Conservation (phyloP, 2,329 filamentous ascomycete genomes). For the Dendrostoma leiphaemia region DNA sequence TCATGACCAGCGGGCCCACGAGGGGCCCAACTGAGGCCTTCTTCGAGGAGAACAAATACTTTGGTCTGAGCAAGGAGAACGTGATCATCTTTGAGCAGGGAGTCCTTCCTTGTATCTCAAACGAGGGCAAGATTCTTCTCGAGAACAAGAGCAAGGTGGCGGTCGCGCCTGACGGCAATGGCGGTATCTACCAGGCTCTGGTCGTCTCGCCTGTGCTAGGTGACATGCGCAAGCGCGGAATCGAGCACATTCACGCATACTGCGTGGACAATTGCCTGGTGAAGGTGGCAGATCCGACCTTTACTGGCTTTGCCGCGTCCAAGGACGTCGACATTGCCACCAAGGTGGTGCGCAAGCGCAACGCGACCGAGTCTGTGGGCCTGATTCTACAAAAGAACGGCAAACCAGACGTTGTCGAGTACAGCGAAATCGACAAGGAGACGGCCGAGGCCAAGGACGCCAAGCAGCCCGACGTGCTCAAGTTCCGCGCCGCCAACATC, state of each 20-base stretch:
- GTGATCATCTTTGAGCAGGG: conserved; percentile 95
- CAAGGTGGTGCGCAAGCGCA: conserved; percentile 98
- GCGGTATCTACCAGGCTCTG: conserved; percentile 92
- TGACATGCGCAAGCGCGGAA: conserved; percentile 85
- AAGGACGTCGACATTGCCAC: conserved; percentile 94
- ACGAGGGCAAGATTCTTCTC: conserved; percentile 94
- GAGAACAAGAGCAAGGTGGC: conserved; percentile 89
- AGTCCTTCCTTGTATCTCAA: conserved; percentile 93
- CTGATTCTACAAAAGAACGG: conserved; percentile 94
- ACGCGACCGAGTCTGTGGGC: conserved; percentile 92
- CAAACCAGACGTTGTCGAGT: conserved; percentile 95
- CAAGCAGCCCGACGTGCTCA: conserved; percentile 77
- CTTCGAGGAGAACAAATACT: conserved; percentile 87
- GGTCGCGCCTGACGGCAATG: conserved; percentile 95
- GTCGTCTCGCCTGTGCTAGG: conserved; percentile 75
- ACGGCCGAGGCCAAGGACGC: conserved; percentile 88
- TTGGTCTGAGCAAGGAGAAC: conserved; percentile 82
- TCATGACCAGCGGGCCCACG: conserved; percentile 98
- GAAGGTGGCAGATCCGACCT: conserved; percentile 93
- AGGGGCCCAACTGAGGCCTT: conserved; percentile 88
- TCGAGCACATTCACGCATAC: conserved; percentile 95
- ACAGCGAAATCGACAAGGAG: conserved; percentile 89
- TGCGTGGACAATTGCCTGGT: conserved; percentile 99
- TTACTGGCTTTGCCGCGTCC: conserved; percentile 88
- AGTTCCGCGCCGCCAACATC: conserved; percentile 97